Evolutionary conservation across 805 yeast species (phyloP), one percentile per base, ranked within the genome.

Genomic region (Teunomyces stri): DNA sequence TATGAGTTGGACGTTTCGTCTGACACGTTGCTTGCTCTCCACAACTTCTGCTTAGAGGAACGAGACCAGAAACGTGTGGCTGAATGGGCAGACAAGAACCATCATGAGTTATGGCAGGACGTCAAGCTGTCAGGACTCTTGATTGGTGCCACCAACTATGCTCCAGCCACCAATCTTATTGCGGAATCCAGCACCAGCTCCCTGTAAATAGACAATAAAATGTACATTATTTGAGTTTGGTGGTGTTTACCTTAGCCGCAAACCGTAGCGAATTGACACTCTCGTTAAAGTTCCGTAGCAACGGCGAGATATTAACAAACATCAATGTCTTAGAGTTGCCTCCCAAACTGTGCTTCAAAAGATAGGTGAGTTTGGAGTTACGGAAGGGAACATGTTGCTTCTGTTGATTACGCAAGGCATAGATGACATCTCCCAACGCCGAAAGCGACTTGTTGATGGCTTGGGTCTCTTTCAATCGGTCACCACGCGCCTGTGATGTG

Each of bases 251-350:
- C 53, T 87, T 89, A 4, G 89, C 80, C 0, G 98, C 98, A 74
- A 92, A 92, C 44, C 97, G 72, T 42, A 94, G 72, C 0, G 96
- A 88, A 59, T 88, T 89, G 28, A 91, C 56, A 1, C 96, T 86
- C 61, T 94, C 99, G 54, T 75, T 79, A 35, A 83, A 72, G 61
- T 88, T 87, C 12, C 66, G 66, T 9, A 61, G 62, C 43, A 78
- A 68, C 3, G 96, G 90, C 0, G 96, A 86, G 0, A 91, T 75
- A 57, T 89, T 91, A 12, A 90, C 97, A 74, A 92, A 86, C 96
- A 92, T 90, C 49, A 92, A 72, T 0, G 97, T 89, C 65, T 92
- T 94, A 2, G 96, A 87, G 47, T 81, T 78, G 0, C 96, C 97
- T 5, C 86, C 82, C 21, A 92, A 72, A 12, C 97, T 89, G 59